Evolutionary conservation across 805 yeast species (phyloP), one percentile per base, ranked within the genome.

Genomic region (Ogataea angusta): DNA sequence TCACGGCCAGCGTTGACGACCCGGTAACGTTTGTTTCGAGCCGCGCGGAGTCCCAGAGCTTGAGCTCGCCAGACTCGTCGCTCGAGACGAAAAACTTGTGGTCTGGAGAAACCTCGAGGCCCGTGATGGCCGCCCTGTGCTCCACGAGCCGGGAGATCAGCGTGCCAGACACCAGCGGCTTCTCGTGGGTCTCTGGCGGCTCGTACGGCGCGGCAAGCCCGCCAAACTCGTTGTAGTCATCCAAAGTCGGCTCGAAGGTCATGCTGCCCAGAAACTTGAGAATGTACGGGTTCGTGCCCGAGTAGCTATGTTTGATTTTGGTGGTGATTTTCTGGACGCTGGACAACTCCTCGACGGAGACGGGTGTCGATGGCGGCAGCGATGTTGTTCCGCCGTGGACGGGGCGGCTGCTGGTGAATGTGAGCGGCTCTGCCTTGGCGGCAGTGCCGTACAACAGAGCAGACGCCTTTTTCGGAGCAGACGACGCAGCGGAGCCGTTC

Each of bases 41-140:
- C 43, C 79, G 76, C 8, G 65, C 53, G 1, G 81, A 62, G 54
- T 87, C 95, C 97, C 97, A 93, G 0, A 91, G 61, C 48, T 78
- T 82, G 28, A 93, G 53, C 2, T 66, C 56, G 0, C 97, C 96
- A 21, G 74, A 73, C 34, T 80, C 84, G 6, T 93, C 86, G 2
- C 89, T 95, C 2, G 93, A 80, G 2, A 88, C 65, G 47, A 91
- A 80, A 48, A 76, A 82, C 17, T 75, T 74, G 12, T 78, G 72
- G 21, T 82, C 80, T 0, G 83, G 80, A 5, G 85, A 72, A 0
- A 76, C 73, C 1, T 71, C 75, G 7, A 88, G 56, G 19, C 80
- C 64, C 16, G 70, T 78, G n/a, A 89, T 67, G 2, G 78, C 36
- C 0, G 76, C 68, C n/a, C 65, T 65, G 52, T 82, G 88, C 30